Base-by-base conservation (phyloP, 1,139 yeast genomes). In the Pichia sp. region DNA sequence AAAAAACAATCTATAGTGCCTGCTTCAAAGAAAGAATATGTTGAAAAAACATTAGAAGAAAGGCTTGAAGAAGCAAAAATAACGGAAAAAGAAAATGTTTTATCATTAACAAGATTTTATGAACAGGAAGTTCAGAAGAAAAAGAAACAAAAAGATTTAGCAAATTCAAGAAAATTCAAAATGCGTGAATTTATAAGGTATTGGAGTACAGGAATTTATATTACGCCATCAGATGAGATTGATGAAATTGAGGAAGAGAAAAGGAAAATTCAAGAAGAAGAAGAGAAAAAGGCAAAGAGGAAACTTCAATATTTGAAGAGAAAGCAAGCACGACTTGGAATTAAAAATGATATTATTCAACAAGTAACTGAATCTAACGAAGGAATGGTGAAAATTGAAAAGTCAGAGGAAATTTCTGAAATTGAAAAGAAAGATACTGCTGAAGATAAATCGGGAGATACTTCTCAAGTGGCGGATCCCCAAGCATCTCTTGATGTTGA, bases 121-220 rank as follows among this genome's bases (percentile, higher is more conserved):
- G 94, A 90, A 55, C 92, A 87, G 60, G 98, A 92, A 61, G 71
- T 84, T 38, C 82, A 80, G 39, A 83, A 87, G 58, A 87, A 87
- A 61, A 82, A 82, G 61, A 75, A 76, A 45, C 90, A 90, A 58
- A 69, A 89, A 47, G 87, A 83, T 36, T 68, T 85, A 50, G 76
- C 86, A 62, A 70, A 78, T 49, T 82, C 84, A 60, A 77, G 74
- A 54, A 74, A 90, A 49, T 68, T 70, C 30, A 80, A 76, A 51
- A 65, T 86, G 52, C 69, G 66, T 1, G 73, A 82, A 47, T 77
- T 81, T 7, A 59, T 86, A 16, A 66, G 87, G 41, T 67, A 73
- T 38, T 59, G 66, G 8, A 73, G 82, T 42, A 57, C 62, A 38
- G 74, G 70, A 1, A 54, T 55, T 31, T 61, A 51, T 38, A 60